Percentiles rank a stretch among this genome's conserved stretches.
phyloP scores from a whole-genome alignment of 2,329 filamentous ascomycete species.

The Monascus ruber region DNA sequence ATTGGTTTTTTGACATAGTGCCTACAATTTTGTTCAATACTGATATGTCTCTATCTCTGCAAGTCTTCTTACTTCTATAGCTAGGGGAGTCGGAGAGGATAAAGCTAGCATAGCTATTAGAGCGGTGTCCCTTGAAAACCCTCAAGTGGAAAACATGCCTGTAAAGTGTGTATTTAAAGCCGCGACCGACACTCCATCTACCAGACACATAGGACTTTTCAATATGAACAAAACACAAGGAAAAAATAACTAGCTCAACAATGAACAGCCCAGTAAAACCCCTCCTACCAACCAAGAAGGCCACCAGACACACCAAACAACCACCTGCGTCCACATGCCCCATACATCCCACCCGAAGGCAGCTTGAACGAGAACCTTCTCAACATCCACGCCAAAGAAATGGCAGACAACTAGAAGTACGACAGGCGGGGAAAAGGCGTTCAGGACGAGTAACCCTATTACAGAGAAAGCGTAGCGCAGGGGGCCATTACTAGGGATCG shows the following conservation, averaged over 20 bases:
- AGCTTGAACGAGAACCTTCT: slow-evolving; percentile 55
- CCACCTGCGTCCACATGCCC: slow-evolving; percentile 78
- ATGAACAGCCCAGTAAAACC: slow-evolving; percentile 22
- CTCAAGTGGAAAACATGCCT: too few relatives aligned
- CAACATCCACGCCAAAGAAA: slow-evolving; percentile 40
- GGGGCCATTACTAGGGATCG: slow-evolving; percentile 10
- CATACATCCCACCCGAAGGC: slow-evolving; percentile 83
- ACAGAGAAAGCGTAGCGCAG: slow-evolving; percentile 16
- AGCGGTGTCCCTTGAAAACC: too few relatives aligned
- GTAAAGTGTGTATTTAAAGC: too few relatives aligned
- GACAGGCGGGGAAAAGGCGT: slow-evolving; percentile 49
- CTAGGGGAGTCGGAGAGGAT: too few relatives aligned
- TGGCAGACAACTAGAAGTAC: slow-evolving; percentile 40
- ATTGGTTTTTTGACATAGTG: too few relatives aligned
- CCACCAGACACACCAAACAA: slow-evolving; percentile 95
- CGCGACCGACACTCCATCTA: too few relatives aligned
- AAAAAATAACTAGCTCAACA: slow-evolving; percentile 10
- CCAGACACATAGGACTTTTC: too few relatives aligned
- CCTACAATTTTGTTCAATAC: too few relatives aligned
- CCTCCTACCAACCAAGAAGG: slow-evolving; percentile 68
- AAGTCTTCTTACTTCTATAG: too few relatives aligned
- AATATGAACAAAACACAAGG: background rate
- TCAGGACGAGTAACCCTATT: slow-evolving; percentile 42
- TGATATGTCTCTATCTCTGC: too few relatives aligned
- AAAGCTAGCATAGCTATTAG: too few relatives aligned